Percentiles rank a stretch among this genome's conserved stretches.
Conservation (phyloP, 306 rosid genomes). For the barrel medic (Medicago truncatula) region MtrunA17r5.0-ANR NC_053045.1:39602501-39603000, state of each 20-base stretch:
- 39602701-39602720: conserved; percentile 22
- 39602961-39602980: not conserved
- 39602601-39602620: conserved; percentile 5
- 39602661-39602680: conserved; percentile 10
- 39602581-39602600: not conserved
- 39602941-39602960: not conserved
- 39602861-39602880: not conserved
- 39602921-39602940: not conserved
- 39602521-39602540: conserved; percentile 44
- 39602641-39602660: conserved; percentile 27
- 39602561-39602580: conserved; percentile 14
- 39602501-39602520: conserved; percentile 85
- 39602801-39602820: not conserved
- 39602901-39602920: not conserved
- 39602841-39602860: not conserved
- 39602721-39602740: conserved; percentile 12
- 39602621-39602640: not conserved
- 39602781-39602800: conserved; percentile 3
- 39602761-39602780: not conserved
- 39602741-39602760: too few relatives aligned
- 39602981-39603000: conserved; percentile 47
- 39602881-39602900: not conserved
- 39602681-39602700: not conserved
- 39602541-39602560: conserved; percentile 38
- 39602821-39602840: not conserved